These are phyloP conservation scores for Phialophora chinensis DNA, from an alignment of 2,329 filamentous ascomycete species.

Conservation along the genomic window DNA sequence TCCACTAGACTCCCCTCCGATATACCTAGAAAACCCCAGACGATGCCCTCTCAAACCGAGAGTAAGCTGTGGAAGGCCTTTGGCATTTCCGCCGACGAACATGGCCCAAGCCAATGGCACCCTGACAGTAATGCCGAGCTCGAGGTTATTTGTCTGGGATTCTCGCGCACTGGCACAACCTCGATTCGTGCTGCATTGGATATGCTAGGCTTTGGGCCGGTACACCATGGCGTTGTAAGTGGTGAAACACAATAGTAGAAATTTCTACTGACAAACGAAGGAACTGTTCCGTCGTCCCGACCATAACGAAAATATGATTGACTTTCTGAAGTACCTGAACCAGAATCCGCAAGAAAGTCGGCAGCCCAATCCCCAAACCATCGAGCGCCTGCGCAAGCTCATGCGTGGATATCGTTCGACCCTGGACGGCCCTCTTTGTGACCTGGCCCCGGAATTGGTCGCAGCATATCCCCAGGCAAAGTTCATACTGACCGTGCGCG, in stretches of 20 bases:
- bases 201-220: slow-evolving; percentile 9
- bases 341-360: slow-evolving; percentile 6
- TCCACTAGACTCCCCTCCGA: not conserved
- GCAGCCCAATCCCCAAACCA: not conserved
- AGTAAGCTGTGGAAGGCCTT: not conserved
- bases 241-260: not conserved
- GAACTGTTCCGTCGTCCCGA: slow-evolving; percentile 5
- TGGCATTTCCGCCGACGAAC: slow-evolving; percentile 6
- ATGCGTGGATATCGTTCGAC: slow-evolving; percentile 9
- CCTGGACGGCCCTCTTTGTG: slow-evolving; percentile 4
- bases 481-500: slow-evolving; percentile 7
- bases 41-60: not conserved
- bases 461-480: slow-evolving; percentile 3
- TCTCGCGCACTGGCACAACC: slow-evolving; percentile 4
- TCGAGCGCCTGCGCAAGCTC: not conserved
- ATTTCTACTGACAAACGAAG: not conserved
- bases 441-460: slow-evolving; percentile 4
- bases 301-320: slow-evolving; percentile 5
- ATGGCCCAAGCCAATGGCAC: slow-evolving; percentile 3
- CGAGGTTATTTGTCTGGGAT: slow-evolving; percentile 10
- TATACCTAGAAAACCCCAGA: not conserved
- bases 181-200: slow-evolving; percentile 1
- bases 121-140: slow-evolving; percentile 1
- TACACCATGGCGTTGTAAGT: slow-evolving; percentile 8
- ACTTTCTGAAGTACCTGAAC: slow-evolving; percentile 1